Evolutionary conservation across 2,329 filamentous ascomycete genomes (phyloP).

Genomic region (Hawksworthiomyces lignivorus): DNA sequence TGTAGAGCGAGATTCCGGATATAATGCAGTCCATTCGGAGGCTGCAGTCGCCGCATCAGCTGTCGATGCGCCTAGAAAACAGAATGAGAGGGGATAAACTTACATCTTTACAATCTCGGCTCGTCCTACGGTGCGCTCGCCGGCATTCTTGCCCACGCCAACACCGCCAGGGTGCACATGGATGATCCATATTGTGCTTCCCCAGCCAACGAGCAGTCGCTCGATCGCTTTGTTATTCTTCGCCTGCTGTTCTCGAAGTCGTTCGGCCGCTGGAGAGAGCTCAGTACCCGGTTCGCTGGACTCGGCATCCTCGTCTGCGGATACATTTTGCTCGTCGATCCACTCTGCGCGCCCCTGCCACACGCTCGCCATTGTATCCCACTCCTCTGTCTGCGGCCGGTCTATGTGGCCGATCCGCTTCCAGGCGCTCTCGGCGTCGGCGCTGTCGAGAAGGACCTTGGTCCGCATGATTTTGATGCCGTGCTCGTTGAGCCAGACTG

Average conservation of each 20-base stretch:
- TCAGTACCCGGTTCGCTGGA: slow-evolving; percentile 23
- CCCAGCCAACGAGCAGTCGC: slow-evolving; percentile 89
- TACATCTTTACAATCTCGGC: slow-evolving; percentile 91
- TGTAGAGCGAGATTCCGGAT: slow-evolving; percentile 95
- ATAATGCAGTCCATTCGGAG: slow-evolving; percentile 96
- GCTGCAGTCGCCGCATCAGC: slow-evolving; percentile 38
- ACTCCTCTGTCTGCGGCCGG: slow-evolving; percentile 74
- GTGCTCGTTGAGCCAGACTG: slow-evolving; percentile 93
- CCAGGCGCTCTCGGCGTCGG: slow-evolving; percentile 79
- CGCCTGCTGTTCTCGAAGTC: slow-evolving; percentile 41
- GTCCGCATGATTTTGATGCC: slow-evolving; percentile 98
- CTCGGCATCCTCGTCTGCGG: slow-evolving; percentile 55
- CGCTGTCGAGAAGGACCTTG: slow-evolving; percentile 69
- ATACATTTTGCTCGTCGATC: slow-evolving; percentile 79
- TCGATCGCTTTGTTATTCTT: slow-evolving; percentile 50
- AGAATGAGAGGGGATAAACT: slow-evolving; percentile 28
- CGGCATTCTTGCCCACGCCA: slow-evolving; percentile 57
- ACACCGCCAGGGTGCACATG: slow-evolving; percentile 74
- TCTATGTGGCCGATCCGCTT: slow-evolving; percentile 90
- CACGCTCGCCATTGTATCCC: slow-evolving; percentile 93
- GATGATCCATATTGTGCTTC: slow-evolving; percentile 91
- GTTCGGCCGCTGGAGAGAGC: slow-evolving; percentile 38
- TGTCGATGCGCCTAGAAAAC: neutral
- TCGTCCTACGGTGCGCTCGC: slow-evolving; percentile 65
- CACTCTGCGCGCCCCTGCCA: slow-evolving; percentile 92